Base-by-base conservation (phyloP, 2,329 filamentous ascomycete species). In the Cordyceps cateniannulata region DNA sequence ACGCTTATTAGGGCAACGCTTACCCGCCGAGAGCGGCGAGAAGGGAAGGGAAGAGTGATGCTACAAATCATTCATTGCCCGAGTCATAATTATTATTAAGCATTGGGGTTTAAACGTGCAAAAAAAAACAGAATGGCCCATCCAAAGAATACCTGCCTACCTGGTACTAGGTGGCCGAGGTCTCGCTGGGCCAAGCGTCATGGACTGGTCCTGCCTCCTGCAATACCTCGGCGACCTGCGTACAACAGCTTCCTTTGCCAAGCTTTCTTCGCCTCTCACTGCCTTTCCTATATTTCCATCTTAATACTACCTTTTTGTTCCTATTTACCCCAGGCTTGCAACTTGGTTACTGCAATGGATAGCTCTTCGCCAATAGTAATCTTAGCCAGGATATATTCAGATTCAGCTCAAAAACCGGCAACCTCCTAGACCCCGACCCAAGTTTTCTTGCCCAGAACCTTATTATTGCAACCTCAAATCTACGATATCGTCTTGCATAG, bases 241-340 rank as follows among this genome's bases (percentile, higher is more conserved):
- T 18, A 29, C 27, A 38, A 27, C 45, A 40, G 16, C 20, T 24
- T n/a, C 8, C 16, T 47, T 48, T n/a, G 53, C 25, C 42, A 35
- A 2, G 18, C 6, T 38, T 10, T 35, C 22, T 38, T 24, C 38
- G 38, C 3, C 38, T 20, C 27, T 44, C 22, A 29, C 18, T 44
- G 44, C 27, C 3, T 45, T n/a, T 48, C 57, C 68, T 68, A 25
- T 65, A 63, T n/a, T n/a, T n/a, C n/a, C 2, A 65, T 67, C 66
- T 65, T 65, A 69, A 61, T 68, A 66, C 32, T 65, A 64, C 8
- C 64, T 64, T 48, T 65, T 66, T 9, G 62, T 56, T 25, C 42
- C 25, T 56, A 10, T n/a, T 24, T 47, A 35, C 20, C 53, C 27
- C 9, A 47, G 53, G 10, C 42, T 47, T 5, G 6, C 42, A 24